phyloP scores from a whole-genome alignment of 2,329 filamentous ascomycete species.

The Colletotrichum scovillei region DNA sequence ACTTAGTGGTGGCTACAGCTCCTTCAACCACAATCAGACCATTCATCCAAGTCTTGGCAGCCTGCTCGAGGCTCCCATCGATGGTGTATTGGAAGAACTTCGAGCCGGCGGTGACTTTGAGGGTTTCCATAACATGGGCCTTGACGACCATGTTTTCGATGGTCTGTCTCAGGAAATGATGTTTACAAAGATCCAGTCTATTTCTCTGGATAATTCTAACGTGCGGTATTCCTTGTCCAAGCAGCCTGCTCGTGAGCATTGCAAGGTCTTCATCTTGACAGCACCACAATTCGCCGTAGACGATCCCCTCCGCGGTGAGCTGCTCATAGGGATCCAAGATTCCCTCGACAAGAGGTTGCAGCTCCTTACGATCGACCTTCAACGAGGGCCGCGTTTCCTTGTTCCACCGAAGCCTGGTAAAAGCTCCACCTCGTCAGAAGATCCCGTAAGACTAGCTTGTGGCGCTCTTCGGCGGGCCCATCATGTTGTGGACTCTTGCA shows the following conservation, averaged over 20 bases:
- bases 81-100: slow-evolving; percentile 76
- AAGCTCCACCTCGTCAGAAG: slow-evolving; percentile 39
- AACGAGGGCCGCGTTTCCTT: slow-evolving; percentile 31
- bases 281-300: slow-evolving; percentile 68
- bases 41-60: slow-evolving; percentile 67
- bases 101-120: slow-evolving; percentile 72
- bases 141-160: slow-evolving; percentile 78
- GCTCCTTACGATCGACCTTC: slow-evolving; percentile 70
- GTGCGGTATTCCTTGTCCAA: slow-evolving; percentile 69
- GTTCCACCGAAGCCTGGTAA: slow-evolving; percentile 38
- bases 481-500: slow-evolving; percentile 79
- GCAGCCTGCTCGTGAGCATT: slow-evolving; percentile 63
- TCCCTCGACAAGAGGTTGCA: slow-evolving; percentile 74
- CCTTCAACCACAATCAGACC: slow-evolving; percentile 56
- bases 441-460: slow-evolving; percentile 56
- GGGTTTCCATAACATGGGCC: slow-evolving; percentile 77
- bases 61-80: slow-evolving; percentile 75
- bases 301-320: slow-evolving; percentile 62
- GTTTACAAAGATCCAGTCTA: slow-evolving; percentile 76
- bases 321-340: slow-evolving; percentile 78
- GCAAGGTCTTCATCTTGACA: slow-evolving; percentile 75
- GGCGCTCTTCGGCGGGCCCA: slow-evolving; percentile 69
- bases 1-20: slow-evolving; percentile 63
- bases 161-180: slow-evolving; percentile 79
- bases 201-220: slow-evolving; percentile 71